Evolutionary conservation across 306 rosid genomes (phyloP), one percentile per base, ranked within the genome.

Genomic region (Medicago truncatula): DNA sequence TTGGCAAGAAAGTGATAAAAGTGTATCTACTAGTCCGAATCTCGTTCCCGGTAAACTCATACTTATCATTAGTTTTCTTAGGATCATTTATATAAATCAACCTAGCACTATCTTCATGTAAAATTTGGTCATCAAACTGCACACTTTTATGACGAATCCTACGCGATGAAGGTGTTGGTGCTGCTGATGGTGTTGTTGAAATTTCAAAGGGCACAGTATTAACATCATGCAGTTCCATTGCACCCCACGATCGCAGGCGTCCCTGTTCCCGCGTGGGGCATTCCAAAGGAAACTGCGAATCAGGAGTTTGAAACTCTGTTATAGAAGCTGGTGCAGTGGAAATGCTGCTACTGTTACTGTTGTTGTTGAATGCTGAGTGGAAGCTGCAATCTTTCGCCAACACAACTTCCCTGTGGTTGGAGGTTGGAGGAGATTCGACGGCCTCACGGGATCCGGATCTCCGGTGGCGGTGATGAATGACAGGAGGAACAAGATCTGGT

Each of bases 41-140:
- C 87, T 89, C 95, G 81, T 96, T 96, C 80, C 97, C 89, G 0
- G 98, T 78, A 80, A 96, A 92, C 87, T 96, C 99, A 71, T 89
- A 92, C 86, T 88, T 91, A 70, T 92, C 97, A 65, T 96, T 90
- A 0, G 98, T 90, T 78, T 28, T 89, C 80, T 49, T 84, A 0
- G 99, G 97, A 70, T 96, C 97, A 76, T 90, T 86, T 40, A 96
- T 84, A 70, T 88, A 90, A 58, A 96, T 89, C 78, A 91, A 59
- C 93, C 99, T 89, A 0, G 99, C 82, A 70, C 78, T 78, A 44
- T 85, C 96, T 2, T 89, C 92, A 31, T 88, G 91, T 12, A 82
- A 64, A 36, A 79, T 23, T 4, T 50, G 73, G 58, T 89, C 96
- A 3, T 92, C 96, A 60, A 87, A 80, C 71, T 90, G 96, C 43